phyloP scores from a whole-genome alignment of 306 rosid species.

The Glycyrrhiza uralensis region DNA sequence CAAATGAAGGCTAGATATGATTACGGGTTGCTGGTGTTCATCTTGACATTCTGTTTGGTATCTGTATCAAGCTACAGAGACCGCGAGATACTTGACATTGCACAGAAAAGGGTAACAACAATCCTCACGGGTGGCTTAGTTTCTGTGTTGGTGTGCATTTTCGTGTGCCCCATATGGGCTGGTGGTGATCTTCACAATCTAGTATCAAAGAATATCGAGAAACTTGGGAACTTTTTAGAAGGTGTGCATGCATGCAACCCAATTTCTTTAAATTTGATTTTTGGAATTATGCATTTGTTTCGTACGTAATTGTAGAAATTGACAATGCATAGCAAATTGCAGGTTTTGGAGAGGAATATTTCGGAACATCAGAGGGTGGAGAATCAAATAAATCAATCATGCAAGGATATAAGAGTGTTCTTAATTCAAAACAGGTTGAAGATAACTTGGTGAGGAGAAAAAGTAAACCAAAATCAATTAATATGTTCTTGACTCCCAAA shows the following conservation, averaged over 20 bases:
- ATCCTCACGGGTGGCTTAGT: constrained; percentile 36
- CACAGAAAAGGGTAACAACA: constrained; percentile 35
- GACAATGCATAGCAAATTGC: background rate
- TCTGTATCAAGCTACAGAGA: constrained; percentile 44
- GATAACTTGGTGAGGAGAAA: constrained; percentile 36
- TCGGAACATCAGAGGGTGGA: constrained; percentile 8
- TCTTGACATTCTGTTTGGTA: constrained; percentile 49
- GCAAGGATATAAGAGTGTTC: constrained; percentile 44
- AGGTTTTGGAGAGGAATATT: constrained; percentile 44
- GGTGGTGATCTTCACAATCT: constrained; percentile 52
- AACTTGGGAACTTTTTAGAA: constrained; percentile 37
- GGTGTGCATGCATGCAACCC: constrained; percentile 12
- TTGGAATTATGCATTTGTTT: background rate
- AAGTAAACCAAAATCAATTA: background rate
- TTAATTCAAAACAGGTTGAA: constrained; percentile 45
- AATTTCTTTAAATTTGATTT: background rate
- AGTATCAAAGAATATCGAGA: constrained; percentile 36
- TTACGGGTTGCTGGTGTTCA: constrained; percentile 48
- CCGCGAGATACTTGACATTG: constrained; percentile 25
- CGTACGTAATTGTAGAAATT: background rate
- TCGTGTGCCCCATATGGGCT: constrained; percentile 49
- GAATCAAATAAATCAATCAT: constrained; percentile 18
- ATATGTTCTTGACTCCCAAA: background rate
- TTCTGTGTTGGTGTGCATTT: constrained; percentile 27
- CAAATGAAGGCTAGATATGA: constrained; percentile 49